phyloP scores from a whole-genome alignment of 1,284 basidiomycete species.

The Melampsora larici-populina region DNA sequence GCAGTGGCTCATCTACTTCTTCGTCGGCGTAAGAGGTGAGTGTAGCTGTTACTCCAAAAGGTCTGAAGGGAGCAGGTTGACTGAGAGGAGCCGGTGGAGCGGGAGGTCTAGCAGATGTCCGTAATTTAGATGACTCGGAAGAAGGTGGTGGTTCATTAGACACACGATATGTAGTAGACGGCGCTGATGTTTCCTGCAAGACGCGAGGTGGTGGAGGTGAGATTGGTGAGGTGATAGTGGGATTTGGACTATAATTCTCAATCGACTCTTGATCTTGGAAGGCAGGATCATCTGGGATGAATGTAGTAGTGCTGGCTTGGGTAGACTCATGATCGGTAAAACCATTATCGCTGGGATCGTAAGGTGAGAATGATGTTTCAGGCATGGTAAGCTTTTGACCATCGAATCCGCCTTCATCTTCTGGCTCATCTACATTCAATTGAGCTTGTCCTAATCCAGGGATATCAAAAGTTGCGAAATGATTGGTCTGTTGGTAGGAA shows the following conservation, averaged over 20 bases:
- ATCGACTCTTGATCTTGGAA: background rate
- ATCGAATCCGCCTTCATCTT: constrained; percentile 1
- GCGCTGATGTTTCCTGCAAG: background rate
- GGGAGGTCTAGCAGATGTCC: background rate
- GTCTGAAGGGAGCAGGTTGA: constrained; percentile 33
- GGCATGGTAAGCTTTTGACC: background rate
- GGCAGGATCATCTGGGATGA: background rate
- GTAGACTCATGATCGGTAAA: background rate
- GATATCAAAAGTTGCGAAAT: background rate
- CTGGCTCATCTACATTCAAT: background rate
- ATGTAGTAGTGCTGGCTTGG: background rate
- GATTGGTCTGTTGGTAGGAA: background rate
- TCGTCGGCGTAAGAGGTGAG: constrained; percentile 21
- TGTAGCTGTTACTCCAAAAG: constrained; percentile 41
- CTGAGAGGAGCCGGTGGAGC: background rate
- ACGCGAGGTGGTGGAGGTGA: background rate
- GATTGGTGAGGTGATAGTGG: background rate
- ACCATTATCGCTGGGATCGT: background rate
- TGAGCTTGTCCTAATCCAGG: background rate
- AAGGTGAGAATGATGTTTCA: background rate
- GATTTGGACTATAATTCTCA: background rate
- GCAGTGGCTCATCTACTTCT: constrained; percentile 1
- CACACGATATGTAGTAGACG: background rate
- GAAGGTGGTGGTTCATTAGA: background rate
- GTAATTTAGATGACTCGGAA: background rate